Evolutionary conservation across 768 basidiomycete genomes (phyloP), one percentile per base, ranked within the genome.

Genomic region (Serpula lacrymans): DNA sequence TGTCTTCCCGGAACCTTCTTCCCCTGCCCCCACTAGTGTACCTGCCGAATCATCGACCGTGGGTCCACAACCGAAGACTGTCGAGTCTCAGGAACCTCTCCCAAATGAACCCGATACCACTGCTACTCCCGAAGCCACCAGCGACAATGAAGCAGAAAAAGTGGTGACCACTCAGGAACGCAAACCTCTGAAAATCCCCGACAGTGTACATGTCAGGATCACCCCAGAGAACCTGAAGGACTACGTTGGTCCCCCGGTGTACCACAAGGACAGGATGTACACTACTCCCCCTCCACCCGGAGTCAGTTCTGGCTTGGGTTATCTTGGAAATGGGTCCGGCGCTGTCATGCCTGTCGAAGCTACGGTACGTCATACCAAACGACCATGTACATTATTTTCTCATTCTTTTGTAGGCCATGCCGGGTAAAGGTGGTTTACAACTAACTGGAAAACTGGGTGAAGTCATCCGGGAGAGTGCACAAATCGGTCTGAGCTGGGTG

Each of bases 311-410:
- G 96, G 96, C 13, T 67, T 99, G 3, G 96, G 96, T 3, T 98
- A 98, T 62, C 70, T 95, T 18, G 95, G 95, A 1, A 98, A 98
- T 60, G 96, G 96, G 1, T 88, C 86, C 11, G 96, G 96, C 18
- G 87, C 91, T 4, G 89, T 97, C 30, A 95, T 98, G 92, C 94
- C 94, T 14, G 82, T 99, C 21, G 96, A 99, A 67, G 91, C 88
- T 27, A 86, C 86, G 53, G 93, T 93, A 45, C 53, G 82, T 73
- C 13, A 6, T 24, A 34, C 28, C 11, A 4, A 13, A 10, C 20
- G n/a, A 37, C 20, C 7, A 10, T 24, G 22, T 32, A 11, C 38
- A 24, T 28, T 41, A 24, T 24, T 42, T 26, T 34, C 39, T 45
- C 34, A 39, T 38, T 20, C 14, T 39, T 37, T 12, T 37, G n/a